Percentiles rank a stretch among this genome's conserved stretches.
phyloP scores from a whole-genome alignment of 2,329 filamentous ascomycete genomes.

The Fusarium neocosmosporiellum region DNA sequence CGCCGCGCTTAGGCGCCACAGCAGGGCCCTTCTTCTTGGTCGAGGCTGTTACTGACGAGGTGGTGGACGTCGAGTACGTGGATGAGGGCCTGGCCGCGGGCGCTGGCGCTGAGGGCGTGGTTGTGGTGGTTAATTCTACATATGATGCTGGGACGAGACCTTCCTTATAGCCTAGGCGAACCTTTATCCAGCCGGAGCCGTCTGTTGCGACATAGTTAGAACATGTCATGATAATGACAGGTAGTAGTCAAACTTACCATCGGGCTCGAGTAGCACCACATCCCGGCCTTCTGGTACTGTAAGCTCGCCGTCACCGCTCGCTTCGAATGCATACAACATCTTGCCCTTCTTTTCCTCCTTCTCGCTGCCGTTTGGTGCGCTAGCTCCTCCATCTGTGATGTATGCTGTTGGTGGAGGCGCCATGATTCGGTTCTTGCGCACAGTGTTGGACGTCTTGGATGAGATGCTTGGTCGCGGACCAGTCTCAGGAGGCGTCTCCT shows the following conservation, averaged over 20 bases:
- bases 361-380: conserved; percentile 56
- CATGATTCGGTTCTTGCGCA: conserved; percentile 77
- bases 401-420: conserved; percentile 90
- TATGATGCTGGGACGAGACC: conserved; percentile 91
- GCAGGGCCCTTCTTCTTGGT: conserved; percentile 89
- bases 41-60: conserved; percentile 48
- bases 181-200: conserved; percentile 90
- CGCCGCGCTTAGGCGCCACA: conserved; percentile 89
- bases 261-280: conserved; percentile 82
- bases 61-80: conserved; percentile 78
- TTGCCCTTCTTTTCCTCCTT: conserved; percentile 73
- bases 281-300: conserved; percentile 83
- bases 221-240: background rate
- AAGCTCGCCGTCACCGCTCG: conserved; percentile 83
- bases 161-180: conserved; percentile 79
- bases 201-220: conserved; percentile 64
- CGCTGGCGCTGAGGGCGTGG: conserved; percentile 54
- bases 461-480: conserved; percentile 44
- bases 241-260: conserved; percentile 72
- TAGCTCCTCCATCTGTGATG: conserved; percentile 71
- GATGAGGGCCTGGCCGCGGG: conserved; percentile 74
- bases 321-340: conserved; percentile 91
- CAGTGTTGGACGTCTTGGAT: conserved; percentile 44
- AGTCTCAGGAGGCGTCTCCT: conserved; percentile 55
- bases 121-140: conserved; percentile 72